Base-by-base conservation (phyloP, 2,329 filamentous ascomycete genomes). In the Paraphaeosphaeria minitans region DNA sequence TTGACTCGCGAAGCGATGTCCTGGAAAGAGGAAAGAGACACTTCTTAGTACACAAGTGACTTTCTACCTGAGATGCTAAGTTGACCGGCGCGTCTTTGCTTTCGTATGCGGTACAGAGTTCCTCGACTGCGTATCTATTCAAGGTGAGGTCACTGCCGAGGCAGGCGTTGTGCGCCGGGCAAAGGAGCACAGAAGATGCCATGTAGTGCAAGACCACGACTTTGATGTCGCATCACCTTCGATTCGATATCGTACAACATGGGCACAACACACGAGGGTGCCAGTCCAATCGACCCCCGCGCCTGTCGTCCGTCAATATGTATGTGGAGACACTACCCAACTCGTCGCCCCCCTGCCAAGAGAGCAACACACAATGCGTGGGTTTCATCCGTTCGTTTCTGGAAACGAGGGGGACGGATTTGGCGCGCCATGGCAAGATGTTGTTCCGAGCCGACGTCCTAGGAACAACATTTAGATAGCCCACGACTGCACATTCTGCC, bases 301-400 rank as follows among this genome's bases (percentile, higher is more conserved):
- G 33, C 33, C 31, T 31, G n/a, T 19, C 12, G 35, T 21, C 48
- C 35, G 35, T 52, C 50, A 53, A 53, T 53, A 53, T 53, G 37
- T 19, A 43, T 42, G 50, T 53, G 50, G 50, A 43, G 22, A 29
- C 50, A 13, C 14, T 31, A 29, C 19, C 19, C 24, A 42, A 31
- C 37, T 31, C n/a, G n/a, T n/a, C n/a, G n/a, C n/a, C 12, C 50
- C 35, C 50, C 50, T 53, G 50, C 50, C 50, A 53, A 53, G 37
- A 29, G 21, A 27, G 49, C 49, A 42, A 19, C 35, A 42, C 2
- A 19, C 21, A 49, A 27, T 19, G 31, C 31, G 47, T 31, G n/a
- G 8, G 50, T 53, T 53, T 53, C 50, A 53, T 31, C 22, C 37
- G 37, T 33, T 53, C 50, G 50, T 16, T 21, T 53, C 22, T 42